Evolutionary conservation across 768 basidiomycete genomes (phyloP).

Genomic region (Boletus huronensis): DNA sequence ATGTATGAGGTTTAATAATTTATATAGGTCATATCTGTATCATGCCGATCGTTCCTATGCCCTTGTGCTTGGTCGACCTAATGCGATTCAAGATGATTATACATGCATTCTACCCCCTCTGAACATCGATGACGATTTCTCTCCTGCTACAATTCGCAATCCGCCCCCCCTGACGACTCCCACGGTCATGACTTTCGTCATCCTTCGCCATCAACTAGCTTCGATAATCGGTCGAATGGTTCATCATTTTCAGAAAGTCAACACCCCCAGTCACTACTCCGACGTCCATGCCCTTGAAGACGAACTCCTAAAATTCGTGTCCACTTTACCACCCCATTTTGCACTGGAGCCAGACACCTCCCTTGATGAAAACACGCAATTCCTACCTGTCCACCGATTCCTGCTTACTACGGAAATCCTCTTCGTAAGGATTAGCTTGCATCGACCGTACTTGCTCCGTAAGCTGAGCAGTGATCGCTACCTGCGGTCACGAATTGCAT

Average conservation of each 20-base stretch:
- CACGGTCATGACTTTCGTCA: slow-evolving; percentile 84
- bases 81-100: slow-evolving; percentile 86
- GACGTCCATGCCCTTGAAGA: slow-evolving; percentile 83
- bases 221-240: slow-evolving; percentile 86
- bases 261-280: slow-evolving; percentile 71
- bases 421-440: slow-evolving; percentile 78
- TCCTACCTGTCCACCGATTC: slow-evolving; percentile 81
- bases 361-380: slow-evolving; percentile 61
- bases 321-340: slow-evolving; percentile 75
- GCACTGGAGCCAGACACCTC: slow-evolving; percentile 72
- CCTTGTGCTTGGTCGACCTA: slow-evolving; percentile 85
- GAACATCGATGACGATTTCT: slow-evolving; percentile 65
- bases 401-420: slow-evolving; percentile 86
- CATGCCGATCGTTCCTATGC: slow-evolving; percentile 94
- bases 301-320: slow-evolving; percentile 74
- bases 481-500: slow-evolving; percentile 75
- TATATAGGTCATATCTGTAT: slow-evolving; percentile 77
- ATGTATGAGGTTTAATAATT: slow-evolving; percentile 4
- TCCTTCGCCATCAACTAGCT: slow-evolving; percentile 79
- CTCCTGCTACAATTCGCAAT: slow-evolving; percentile 42
- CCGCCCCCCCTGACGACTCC: slow-evolving; percentile 63
- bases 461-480: slow-evolving; percentile 74
- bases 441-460: slow-evolving; percentile 86
- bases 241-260: slow-evolving; percentile 88
- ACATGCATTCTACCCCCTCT: slow-evolving; percentile 76